Conservation (phyloP, 441 rosid genomes). For the Pelargonium fulgidum region DNA sequence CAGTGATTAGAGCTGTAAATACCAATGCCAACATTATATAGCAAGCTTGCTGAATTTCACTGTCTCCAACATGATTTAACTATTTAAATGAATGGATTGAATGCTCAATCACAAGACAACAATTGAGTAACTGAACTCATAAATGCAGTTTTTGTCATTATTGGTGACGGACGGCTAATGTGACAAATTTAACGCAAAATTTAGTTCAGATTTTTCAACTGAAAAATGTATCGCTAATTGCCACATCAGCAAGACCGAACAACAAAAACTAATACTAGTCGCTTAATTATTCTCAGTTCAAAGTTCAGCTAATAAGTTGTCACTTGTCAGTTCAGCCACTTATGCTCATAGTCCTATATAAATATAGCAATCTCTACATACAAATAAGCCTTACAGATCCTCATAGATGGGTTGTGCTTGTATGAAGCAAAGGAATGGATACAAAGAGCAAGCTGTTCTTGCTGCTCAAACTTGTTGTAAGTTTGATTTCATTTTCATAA, state of each 20-base stretch:
- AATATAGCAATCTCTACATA: neutral
- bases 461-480: slow-evolving; percentile 55
- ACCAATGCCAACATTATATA: neutral
- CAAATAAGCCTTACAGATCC: neutral
- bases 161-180: no score
- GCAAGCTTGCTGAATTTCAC: neutral
- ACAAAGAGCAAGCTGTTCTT: slow-evolving; percentile 39
- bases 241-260: no score
- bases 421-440: slow-evolving; percentile 33
- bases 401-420: slow-evolving; percentile 35
- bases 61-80: neutral
- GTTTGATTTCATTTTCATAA: slow-evolving; percentile 14
- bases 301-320: no score
- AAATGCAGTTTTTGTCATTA: no score
- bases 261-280: no score
- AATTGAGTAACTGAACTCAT: no score
- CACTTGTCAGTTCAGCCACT: no score
- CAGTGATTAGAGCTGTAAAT: neutral
- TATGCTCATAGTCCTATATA: neutral
- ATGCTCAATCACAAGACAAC: no score
- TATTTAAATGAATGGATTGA: neutral
- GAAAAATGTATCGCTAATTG: no score
- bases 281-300: no score
- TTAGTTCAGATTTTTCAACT: no score
- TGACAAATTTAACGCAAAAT: no score